Percentiles rank a stretch among this genome's conserved stretches.
Conservation (phyloP, 1,284 basidiomycete genomes). For the Cutaneotrichosporon mucoides region DNA sequence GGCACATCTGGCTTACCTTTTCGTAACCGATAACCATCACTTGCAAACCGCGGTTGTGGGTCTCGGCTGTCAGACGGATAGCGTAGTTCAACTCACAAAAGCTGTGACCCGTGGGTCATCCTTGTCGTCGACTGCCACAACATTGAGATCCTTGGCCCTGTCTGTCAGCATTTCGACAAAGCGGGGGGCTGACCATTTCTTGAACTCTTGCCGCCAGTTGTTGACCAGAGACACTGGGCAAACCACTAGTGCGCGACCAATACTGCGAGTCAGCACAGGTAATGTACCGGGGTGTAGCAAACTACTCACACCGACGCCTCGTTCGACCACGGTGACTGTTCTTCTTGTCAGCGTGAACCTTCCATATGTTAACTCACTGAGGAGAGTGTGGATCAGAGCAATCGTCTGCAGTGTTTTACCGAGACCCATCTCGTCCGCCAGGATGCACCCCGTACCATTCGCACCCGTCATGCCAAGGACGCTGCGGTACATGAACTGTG, state of each 20-base stretch:
- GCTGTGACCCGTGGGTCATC: conserved; percentile 65
- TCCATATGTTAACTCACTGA: conserved; percentile 57
- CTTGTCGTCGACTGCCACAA: conserved; percentile 71
- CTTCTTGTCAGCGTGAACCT: conserved; percentile 17
- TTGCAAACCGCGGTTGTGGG: conserved; percentile 61
- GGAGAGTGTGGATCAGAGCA: conserved; percentile 76
- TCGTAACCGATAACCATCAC: conserved; percentile 97
- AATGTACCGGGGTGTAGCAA: too few relatives aligned
- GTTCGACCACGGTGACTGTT: conserved; percentile 73
- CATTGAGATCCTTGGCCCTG: conserved; percentile 43
- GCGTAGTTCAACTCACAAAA: conserved; percentile 64
- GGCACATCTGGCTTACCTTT: conserved; percentile 42
- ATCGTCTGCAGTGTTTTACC: conserved; percentile 89
- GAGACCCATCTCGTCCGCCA: conserved; percentile 96
- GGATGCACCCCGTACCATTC: conserved; percentile 80
- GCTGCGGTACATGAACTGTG: conserved; percentile 85
- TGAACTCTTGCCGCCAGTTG: conserved; percentile 96
- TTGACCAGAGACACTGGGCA: conserved; percentile 91
- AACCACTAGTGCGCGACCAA: conserved; percentile 81
- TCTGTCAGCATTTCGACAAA: neutral
- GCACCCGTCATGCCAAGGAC: conserved; percentile 90
- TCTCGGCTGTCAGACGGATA: conserved; percentile 18
- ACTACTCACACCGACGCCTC: conserved; percentile 53
- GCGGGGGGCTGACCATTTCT: conserved; percentile 65
- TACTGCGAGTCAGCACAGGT: conserved; percentile 29